Conservation (phyloP, 1,139 yeast genomes). For the Taphrina pruni region DNA sequence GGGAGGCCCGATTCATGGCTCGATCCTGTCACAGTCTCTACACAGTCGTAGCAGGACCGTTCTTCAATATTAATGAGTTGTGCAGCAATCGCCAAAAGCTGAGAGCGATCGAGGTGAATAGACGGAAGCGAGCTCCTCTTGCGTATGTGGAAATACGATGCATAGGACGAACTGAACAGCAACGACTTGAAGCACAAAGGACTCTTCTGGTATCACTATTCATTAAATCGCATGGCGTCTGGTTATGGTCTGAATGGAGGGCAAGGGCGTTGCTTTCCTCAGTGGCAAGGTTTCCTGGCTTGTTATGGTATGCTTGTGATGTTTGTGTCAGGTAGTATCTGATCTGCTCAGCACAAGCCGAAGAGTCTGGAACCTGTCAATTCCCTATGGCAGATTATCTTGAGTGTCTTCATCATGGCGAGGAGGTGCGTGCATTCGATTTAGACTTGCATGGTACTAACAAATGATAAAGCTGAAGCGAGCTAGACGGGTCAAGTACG, state of each 20-base stretch:
- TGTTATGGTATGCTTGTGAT: slow-evolving; percentile 5
- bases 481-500: slow-evolving; percentile 26
- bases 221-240: slow-evolving; percentile 49
- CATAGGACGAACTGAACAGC: neutral
- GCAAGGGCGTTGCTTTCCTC: slow-evolving; percentile 58
- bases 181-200: neutral
- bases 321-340: too few relatives aligned
- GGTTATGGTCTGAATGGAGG: slow-evolving; percentile 58
- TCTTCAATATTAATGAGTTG: neutral
- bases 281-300: slow-evolving; percentile 43
- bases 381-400: slow-evolving; percentile 57
- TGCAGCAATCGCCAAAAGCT: slow-evolving; percentile 1
- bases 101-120: neutral
- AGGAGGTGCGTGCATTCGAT: slow-evolving; percentile 51
- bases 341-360: slow-evolving; percentile 44
- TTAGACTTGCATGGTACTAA: neutral
- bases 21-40: neutral
- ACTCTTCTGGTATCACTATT: too few relatives aligned
- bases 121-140: slow-evolving; percentile 6
- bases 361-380: slow-evolving; percentile 52
- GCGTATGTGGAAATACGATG: too few relatives aligned
- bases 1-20: slow-evolving; percentile 24
- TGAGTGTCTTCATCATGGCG: slow-evolving; percentile 59
- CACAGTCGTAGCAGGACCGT: neutral
- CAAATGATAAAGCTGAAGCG: slow-evolving; percentile 19